phyloP scores from a whole-genome alignment of 2,329 filamentous ascomycete species.

The Phaeosphaeria sp. region DNA sequence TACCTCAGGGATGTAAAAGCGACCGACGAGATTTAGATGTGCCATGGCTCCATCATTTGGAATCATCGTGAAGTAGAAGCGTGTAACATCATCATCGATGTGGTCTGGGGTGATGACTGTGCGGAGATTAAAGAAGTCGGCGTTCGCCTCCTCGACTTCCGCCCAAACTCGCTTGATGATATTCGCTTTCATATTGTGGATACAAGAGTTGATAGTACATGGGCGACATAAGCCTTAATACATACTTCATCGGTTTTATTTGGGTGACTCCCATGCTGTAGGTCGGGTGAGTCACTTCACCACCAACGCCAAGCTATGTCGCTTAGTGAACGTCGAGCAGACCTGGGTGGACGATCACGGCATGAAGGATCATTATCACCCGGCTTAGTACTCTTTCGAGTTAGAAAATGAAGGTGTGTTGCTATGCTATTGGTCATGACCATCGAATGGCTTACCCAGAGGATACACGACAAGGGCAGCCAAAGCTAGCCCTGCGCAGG shows the following conservation, averaged over 20 bases:
- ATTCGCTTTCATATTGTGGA: constrained; percentile 5
- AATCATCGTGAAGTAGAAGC: constrained; percentile 11
- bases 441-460: background rate
- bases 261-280: background rate
- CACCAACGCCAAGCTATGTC: background rate
- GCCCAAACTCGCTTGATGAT: constrained; percentile 7
- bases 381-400: background rate
- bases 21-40: constrained; percentile 9
- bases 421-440: background rate
- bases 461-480: too few species aligned
- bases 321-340: background rate
- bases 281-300: background rate
- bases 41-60: constrained; percentile 12
- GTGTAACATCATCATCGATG: constrained; percentile 3
- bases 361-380: background rate
- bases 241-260: background rate
- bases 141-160: constrained; percentile 9
- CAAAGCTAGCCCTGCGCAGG: too few species aligned
- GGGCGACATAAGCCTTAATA: background rate
- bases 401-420: background rate
- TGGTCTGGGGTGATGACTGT: background rate
- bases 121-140: constrained; percentile 9
- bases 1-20: constrained; percentile 8
- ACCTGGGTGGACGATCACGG: background rate
- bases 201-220: background rate